phyloP scores from a whole-genome alignment of 2,329 filamentous ascomycete species.

The Helminthosporium solani region DNA sequence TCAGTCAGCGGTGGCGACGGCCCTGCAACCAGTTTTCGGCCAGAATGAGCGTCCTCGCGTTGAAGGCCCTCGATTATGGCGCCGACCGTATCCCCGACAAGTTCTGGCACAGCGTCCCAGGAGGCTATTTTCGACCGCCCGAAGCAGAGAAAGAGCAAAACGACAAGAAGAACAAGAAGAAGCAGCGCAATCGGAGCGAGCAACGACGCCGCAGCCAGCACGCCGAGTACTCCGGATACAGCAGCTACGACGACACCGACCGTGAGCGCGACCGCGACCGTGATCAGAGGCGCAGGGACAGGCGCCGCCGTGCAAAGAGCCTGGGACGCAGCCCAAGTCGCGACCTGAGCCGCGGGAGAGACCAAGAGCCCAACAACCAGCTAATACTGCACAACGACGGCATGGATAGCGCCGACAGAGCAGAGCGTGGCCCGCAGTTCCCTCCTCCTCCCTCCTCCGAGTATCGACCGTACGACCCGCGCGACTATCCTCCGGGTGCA shows the following conservation, averaged over 20 bases:
- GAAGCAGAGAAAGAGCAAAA: slow-evolving; percentile 31
- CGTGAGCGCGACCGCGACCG: slow-evolving; percentile 35
- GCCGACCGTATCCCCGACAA: slow-evolving; percentile 43
- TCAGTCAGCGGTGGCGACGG: slow-evolving; percentile 25
- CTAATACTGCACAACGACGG: slow-evolving; percentile 25
- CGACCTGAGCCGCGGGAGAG: slow-evolving; percentile 31
- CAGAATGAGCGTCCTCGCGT: slow-evolving; percentile 39
- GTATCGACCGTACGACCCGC: slow-evolving; percentile 40
- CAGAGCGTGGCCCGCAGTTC: slow-evolving; percentile 26
- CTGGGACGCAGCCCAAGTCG: slow-evolving; percentile 19
- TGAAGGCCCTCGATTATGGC: slow-evolving; percentile 42
- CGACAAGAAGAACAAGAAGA: slow-evolving; percentile 17
- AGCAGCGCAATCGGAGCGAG: slow-evolving; percentile 23
- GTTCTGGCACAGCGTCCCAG: slow-evolving; percentile 41
- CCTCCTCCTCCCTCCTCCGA: slow-evolving; percentile 35
- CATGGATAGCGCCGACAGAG: slow-evolving; percentile 31
- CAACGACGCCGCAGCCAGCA: slow-evolving; percentile 23
- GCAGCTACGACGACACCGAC: slow-evolving; percentile 32
- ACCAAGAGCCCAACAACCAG: slow-evolving; percentile 26
- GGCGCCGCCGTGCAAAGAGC: slow-evolving; percentile 30
- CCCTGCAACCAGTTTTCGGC: slow-evolving; percentile 23
- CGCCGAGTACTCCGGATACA: slow-evolving; percentile 32
- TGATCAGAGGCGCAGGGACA: slow-evolving; percentile 23
- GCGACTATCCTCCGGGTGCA: slow-evolving; percentile 30
- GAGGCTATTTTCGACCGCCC: slow-evolving; percentile 38